Base-by-base conservation (phyloP, 169 alveolate genomes). In the Theileria luwenshuni region DNA sequence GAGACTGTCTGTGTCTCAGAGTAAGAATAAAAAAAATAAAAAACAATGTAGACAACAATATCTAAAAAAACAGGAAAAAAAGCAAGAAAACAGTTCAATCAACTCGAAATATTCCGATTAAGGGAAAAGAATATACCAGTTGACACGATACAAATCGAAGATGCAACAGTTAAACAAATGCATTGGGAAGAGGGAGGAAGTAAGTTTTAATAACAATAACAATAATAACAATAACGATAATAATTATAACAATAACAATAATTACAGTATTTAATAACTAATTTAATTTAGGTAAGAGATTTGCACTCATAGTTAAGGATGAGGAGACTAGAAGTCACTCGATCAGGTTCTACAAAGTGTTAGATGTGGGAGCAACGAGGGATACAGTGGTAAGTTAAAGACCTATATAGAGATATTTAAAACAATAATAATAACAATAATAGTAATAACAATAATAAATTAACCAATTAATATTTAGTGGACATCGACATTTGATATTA, bases 121-220 rank as follows among this genome's bases (percentile, higher is more conserved):
- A 69, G 96, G 45, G 97, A 93, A 69, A 90, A 91, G 74, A 83
- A 92, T 65, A 87, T 93, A 17, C 97, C 97, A 7, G 97, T 93
- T 15, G 97, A 93, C 73, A 93, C 93, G 62, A 79, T 93, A 28
- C 96, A 93, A 63, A 90, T 93, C 35, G 94, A 91, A 70, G 97
- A 91, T 23, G 94, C 92, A n/a, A 85, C 93, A 17, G 94, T 92
- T 21, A 91, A 84, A 68, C 93, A 91, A 49, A 85, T 93, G 41
- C 94, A 92, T 83, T 93, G 97, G 97, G 97, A 93, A 58, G 91
- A 69, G 17, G 90, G 90, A 7, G 86, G 77, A 19, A 52, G 58
- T 69, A 52, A 21, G 49, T 56, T 17, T 19, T 5, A 33, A 7
- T 28, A 28, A 3, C 38, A 42, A 17, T 25, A 27, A 2, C 1